Evolutionary conservation across 2,329 filamentous ascomycete species (phyloP), one percentile per base, ranked within the genome.

Genomic region (Fusarium sp.): DNA sequence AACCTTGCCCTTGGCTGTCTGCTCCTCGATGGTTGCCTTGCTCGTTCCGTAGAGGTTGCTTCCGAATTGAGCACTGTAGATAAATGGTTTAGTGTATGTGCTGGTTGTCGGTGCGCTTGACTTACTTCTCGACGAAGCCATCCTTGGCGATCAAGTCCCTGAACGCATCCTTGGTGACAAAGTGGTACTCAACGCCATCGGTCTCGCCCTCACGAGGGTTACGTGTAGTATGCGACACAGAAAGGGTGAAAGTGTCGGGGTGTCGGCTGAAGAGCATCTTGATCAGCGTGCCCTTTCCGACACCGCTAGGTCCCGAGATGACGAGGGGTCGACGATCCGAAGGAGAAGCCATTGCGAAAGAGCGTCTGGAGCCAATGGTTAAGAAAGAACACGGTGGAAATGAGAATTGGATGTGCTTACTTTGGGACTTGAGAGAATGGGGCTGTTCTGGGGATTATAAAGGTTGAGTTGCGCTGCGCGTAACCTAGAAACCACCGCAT

Each of bases 1-100:
- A 44, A 94, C 89, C 77, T 87, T 87, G 20, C 90, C 91, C 83
- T 91, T 89, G 71, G 89, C 88, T 6, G 87, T 88, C 80, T 95
- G 90, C 76, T 93, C 89, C 80, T 91, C 88, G 71, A 97, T 93
- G 18, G 93, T 93, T 80, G 87, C 86, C 77, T 93, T 90, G 78
- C 90, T 93, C 7, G 94, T 97, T 64, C 95, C 95, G 83, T 98
- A 98, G 76, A 89, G 85, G 83, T 98, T 97, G 61, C 90, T 91
- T 50, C 94, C 91, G 80, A 97, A 98, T 79, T 92, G 85, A 46
- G 95, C 95, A 83, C 73, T 75, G n/a, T 9, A 56, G 37, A n/a
- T 7, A 26, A 17, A 11, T 6, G n/a, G 48, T 73, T 17, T 17
- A 73, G 62, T 23, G n/a, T 23, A 48, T 37, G 12, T 42, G n/a